Evolutionary conservation across 106 monocot species (phyloP), one percentile per base, ranked within the genome.

Genomic region (Dendrobium huoshanense): DNA sequence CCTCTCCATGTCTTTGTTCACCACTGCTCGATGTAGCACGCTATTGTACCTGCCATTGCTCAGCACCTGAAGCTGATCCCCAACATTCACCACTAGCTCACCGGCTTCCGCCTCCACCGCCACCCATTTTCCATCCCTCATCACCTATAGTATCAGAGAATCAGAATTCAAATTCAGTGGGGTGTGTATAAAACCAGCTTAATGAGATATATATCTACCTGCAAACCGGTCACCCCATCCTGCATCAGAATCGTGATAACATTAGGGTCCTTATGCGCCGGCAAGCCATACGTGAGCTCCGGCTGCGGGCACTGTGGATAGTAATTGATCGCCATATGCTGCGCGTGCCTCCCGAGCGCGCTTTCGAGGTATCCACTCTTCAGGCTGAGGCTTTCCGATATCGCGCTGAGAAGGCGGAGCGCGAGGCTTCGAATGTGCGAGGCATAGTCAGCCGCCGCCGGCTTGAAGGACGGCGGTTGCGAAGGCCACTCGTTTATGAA

Each of bases 291-390:
- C 5, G 88, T 92, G 5, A 92, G 80, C 78, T 94, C 94, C 4
- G 94, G 91, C 55, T 90, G 86, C 6, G 92, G 94, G 67, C 94
- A 94, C 22, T 82, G 91, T 0, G 92, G 94, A 77, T 94, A 94
- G 82, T 92, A 94, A 80, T 94, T 94, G 17, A 94, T 79, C 25
- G 89, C 91, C 94, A 94, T 92, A 80, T 90, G 90, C 49, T 92
- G 94, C 5, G 85, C 90, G 1, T 92, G 94, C 72, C 82, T 78
- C 5, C 94, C 92, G 18, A 94, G 65, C 41, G 91, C 85, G 37
- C 87, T 87, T 81, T 78, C 87, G 72, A 94, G 89, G 83, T 79
- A 73, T 48, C 85, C 70, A 41, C 45, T 80, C 18, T 91, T 85
- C 4, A 91, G 77, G 1, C 91, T 90, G 1, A 31, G 31, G 31